Base-by-base conservation (phyloP, 495 filamentous ascomycete species). In the Paragyromitra xinjiangensis region DNA sequence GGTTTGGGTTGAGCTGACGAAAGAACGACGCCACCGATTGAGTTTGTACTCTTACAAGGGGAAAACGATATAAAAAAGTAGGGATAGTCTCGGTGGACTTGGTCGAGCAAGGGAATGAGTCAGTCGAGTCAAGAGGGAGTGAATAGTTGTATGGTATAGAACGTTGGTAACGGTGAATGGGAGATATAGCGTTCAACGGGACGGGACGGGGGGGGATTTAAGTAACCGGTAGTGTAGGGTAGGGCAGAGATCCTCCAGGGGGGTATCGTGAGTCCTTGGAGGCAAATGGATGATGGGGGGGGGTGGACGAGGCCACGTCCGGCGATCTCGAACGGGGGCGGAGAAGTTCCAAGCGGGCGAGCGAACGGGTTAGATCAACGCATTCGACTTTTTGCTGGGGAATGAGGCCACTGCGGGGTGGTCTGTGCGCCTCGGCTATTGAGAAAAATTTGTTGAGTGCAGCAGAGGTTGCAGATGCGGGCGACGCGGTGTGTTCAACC, bases 341-440 rank as follows among this genome's bases (percentile, higher is more conserved):
- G 68, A 77, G 74, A 77, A 77, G 74, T 61, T 77, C 74, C 42
- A 73, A 66, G 74, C 74, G 74, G 67, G 50, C 42, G 50, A 29
- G 16, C 50, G 58, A 75, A 75, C 65, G n/a, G 66, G 73, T 64
- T 75, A 75, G 72, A 69, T 75, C 65, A 51, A 44, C 58, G 44
- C 56, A 55, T 7, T 29, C 34, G 19, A 19, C 42, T n/a, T 48
- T 66, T 73, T 77, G 24, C 37, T 76, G 73, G 71, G 71, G 68
- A 50, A 71, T 48, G 58, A 37, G 42, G 19, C 45, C 64, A 55
- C 72, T 75, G 68, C 67, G 73, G 73, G 48, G 40, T 77, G 74
- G 74, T 73, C 74, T 61, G 74, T 77, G 74, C 74, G 50, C 39
- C 59, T 71, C 74, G 74, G 74, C 53, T 77, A 76, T 59, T 63